Base-by-base conservation (phyloP, 768 basidiomycete genomes). In the Tricholoma terreum region DNA sequence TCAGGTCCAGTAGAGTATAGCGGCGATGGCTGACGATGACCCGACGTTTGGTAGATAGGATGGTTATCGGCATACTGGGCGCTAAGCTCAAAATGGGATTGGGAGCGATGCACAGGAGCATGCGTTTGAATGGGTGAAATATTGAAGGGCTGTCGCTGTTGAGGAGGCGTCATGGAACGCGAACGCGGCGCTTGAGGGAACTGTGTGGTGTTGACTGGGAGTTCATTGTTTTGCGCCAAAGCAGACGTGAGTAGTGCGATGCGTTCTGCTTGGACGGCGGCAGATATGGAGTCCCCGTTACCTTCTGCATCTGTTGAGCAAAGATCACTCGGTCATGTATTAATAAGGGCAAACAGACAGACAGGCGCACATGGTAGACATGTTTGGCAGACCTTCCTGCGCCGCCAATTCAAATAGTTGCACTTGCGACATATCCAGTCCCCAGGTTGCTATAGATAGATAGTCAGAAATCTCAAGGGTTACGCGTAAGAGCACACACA, bases 371-470 rank as follows among this genome's bases (percentile, higher is more conserved):
- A 92, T 49, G 91, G 90, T 58, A 84, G 82, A 71, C 91, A 93
- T 9, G 89, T 92, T 77, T 93, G 91, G 74, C 91, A 94, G 58
- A 94, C 92, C 71, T 93, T 93, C 55, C 91, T 76, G 57, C 91
- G 75, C 61, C 91, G 80, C 91, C 91, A 94, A 69, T 94, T 94
- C 62, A 92, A 71, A 73, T 94, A 93, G 66, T 89, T 88, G 71
- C 92, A 94, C 68, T 88, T 90, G 61, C 79, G 76, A 72, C 91
- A 94, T 55, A 90, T 79, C 91, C 88, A 89, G 74, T 89, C 88
- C 15, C 87, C 87, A 6, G 87, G 87, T 77, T 89, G 87, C 80
- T 81, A 63, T 54, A 60, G 52, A 58, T 51, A 53, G 57, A 66
- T 51, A 55, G 48, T 58, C 36, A 55, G 36, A 17, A 35, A 51